Evolutionary conservation across 345 rosid species (phyloP), one percentile per base, ranked within the genome.

Genomic region (Citrus cavaleriei): DNA sequence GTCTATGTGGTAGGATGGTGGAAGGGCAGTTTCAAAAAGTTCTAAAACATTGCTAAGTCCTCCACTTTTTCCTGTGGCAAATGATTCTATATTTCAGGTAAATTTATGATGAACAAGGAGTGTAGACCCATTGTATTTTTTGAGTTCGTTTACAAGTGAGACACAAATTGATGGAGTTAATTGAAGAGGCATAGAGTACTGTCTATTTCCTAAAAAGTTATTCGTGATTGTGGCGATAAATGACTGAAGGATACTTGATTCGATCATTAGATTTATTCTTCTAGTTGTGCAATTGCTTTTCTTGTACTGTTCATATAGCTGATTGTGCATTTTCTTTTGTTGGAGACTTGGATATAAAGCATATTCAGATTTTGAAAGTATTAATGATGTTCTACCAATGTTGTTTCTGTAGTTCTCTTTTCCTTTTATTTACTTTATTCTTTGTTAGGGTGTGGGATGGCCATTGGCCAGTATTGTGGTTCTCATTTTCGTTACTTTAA

Each of bases 41-140:
- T 86, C 91, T 37, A 73, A 78, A 76, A 73, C 88, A 67, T 75
- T 86, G 80, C 80, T 60, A 73, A 86, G 83, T 42, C 78, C 85
- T 75, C 83, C 92, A 54, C 83, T 85, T 75, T 81, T 91, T 61
- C 97, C 97, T 79, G 80, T 84, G 16, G 62, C 85, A 34, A 88
- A 89, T 77, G 88, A 82, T 85, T 81, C 89, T 70, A 81, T 92
- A 79, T 90, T 87, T 86, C 86, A 93, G 98, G 99, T 96, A 90
- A 60, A 59, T 42, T 27, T 68, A 32, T 72, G n/a, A 69, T 34
- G 77, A 55, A 30, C 27, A 59, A 70, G 46, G 55, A 6, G 55
- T 58, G 24, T 76, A 34, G 6, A 6, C 38, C 18, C 2, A 30
- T 6, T 7, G 12, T 8, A 5, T 24, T 37, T 54, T 55, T 57